Base-by-base conservation (phyloP, 306 rosid species). In the Fagus sylvatica region DNA sequence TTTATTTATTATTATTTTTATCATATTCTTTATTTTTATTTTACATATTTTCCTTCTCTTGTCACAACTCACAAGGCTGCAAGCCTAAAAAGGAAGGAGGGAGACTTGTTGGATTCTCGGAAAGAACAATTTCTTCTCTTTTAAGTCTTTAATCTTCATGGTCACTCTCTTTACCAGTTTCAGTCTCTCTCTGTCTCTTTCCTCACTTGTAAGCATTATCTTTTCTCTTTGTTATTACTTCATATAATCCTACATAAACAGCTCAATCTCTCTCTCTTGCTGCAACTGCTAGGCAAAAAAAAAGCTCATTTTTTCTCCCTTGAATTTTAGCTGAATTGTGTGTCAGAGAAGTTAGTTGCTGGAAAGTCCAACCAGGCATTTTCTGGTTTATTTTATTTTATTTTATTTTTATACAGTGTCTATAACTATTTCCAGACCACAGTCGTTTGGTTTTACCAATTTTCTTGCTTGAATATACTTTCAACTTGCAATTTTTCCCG, bases 321-420 rank as follows among this genome's bases (percentile, higher is more conserved):
- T 16, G 6, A 66, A 22, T 64, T 13, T 67, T 28, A 19, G 75
- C 56, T 53, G 48, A 77, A 48, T 67, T 77, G 53, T 70, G 16
- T 53, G 74, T 83, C 78, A 75, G 75, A 55, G 61, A 62, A 40
- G 34, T 42, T 55, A 65, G 71, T 83, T 81, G 72, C 74, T 71
- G n/a, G 22, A 42, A 55, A 42, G 53, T 53, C 65, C 59, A 71
- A 59, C 80, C 54, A 79, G 39, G 71, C 72, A 71, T 55, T 53
- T 16, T 53, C 33, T 66, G 8, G 37, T 55, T 62, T 62, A 66
- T 67, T 55, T 46, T 22, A 22, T 22, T 22, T 22, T 22, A 22
- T 22, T 22, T 22, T 22, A 22, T 22, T 77, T 39, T 68, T 42
- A 3, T n/a, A n/a, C 61, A 22, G 32, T 37, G 71, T 48, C 60